Evolutionary conservation across 495 filamentous ascomycete genomes (phyloP).

Genomic region (Neurospora tetraspora): DNA sequence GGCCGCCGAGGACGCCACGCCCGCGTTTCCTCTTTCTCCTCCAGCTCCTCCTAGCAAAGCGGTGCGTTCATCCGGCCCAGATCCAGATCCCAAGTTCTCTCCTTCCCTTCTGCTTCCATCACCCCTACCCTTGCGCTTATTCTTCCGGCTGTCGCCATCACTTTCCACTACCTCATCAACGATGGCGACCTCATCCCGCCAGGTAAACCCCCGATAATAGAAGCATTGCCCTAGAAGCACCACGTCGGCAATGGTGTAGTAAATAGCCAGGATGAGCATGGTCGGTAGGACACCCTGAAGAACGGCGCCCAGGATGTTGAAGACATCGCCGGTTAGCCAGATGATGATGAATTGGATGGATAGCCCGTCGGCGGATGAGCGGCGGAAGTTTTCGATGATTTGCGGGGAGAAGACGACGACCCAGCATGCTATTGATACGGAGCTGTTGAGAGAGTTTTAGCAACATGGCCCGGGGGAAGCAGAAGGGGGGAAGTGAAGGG

Average conservation of each 20-base stretch:
- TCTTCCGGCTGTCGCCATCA: not conserved
- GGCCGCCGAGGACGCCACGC: not conserved
- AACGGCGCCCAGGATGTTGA: slow-evolving; percentile 88
- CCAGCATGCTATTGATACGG: slow-evolving; percentile 95
- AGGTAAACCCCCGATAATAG: slow-evolving; percentile 80
- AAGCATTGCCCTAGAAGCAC: slow-evolving; percentile 83
- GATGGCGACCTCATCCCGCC: slow-evolving; percentile 36
- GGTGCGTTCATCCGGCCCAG: slow-evolving; percentile 30
- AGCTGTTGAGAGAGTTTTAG: slow-evolving; percentile 35
- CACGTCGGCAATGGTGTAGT: slow-evolving; percentile 90
- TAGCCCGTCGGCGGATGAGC: slow-evolving; percentile 77
- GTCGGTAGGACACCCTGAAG: slow-evolving; percentile 92
- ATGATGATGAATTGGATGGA: slow-evolving; percentile 82
- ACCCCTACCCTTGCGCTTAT: not conserved
- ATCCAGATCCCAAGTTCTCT: not conserved
- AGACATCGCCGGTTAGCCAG: slow-evolving; percentile 90
- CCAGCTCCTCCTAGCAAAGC: not conserved
- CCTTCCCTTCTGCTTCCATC: not conserved
- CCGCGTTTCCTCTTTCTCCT: not conserved
- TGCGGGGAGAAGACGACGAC: slow-evolving; percentile 96
- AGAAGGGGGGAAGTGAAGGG: not conserved
- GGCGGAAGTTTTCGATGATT: slow-evolving; percentile 89
- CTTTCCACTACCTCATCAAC: too few relatives aligned
- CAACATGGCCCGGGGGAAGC: too few relatives aligned
- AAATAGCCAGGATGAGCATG: slow-evolving; percentile 89